A percentile compares a stretch with the other conserved stretches of the same genome.
Evolutionary conservation across 495 filamentous ascomycete genomes (phyloP).

Genomic region (Margaritispora aquatica): DNA sequence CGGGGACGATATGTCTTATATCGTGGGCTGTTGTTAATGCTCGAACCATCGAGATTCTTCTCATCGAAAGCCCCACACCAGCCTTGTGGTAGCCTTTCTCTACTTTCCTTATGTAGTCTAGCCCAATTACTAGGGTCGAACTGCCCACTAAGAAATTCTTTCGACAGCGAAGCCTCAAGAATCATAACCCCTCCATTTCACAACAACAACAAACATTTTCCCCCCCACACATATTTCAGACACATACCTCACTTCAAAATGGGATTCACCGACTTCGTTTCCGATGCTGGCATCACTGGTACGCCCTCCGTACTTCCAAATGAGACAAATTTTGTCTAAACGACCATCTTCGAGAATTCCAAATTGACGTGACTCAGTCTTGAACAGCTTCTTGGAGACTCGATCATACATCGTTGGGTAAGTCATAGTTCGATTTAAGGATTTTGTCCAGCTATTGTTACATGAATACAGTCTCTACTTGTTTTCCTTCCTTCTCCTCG

Average conservation of each 20-base stretch:
- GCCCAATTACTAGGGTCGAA: not conserved
- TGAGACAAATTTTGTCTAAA: not conserved
- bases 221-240: slow-evolving; percentile 1
- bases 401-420: slow-evolving; percentile 95
- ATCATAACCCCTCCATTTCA: slow-evolving; percentile 12
- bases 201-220: slow-evolving; percentile 2
- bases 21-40: not conserved
- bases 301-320: slow-evolving; percentile 31
- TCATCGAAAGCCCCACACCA: not conserved
- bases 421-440: slow-evolving; percentile 31
- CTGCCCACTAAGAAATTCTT: not conserved
- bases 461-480: not conserved
- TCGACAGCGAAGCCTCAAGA: slow-evolving; percentile 5
- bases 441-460: not conserved
- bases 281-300: slow-evolving; percentile 82
- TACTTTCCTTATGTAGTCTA: not conserved
- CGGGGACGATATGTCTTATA: not conserved
- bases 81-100: not conserved
- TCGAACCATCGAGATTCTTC: slow-evolving; percentile 12
- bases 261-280: slow-evolving; percentile 92
- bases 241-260: slow-evolving; percentile 38
- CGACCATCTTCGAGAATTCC: slow-evolving; percentile 25
- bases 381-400: slow-evolving; percentile 85
- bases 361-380: slow-evolving; percentile 54
- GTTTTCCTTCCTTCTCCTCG: not conserved